Evolutionary conservation across 1,284 basidiomycete genomes (phyloP).

Genomic region (Fomitopsis palustris): DNA sequence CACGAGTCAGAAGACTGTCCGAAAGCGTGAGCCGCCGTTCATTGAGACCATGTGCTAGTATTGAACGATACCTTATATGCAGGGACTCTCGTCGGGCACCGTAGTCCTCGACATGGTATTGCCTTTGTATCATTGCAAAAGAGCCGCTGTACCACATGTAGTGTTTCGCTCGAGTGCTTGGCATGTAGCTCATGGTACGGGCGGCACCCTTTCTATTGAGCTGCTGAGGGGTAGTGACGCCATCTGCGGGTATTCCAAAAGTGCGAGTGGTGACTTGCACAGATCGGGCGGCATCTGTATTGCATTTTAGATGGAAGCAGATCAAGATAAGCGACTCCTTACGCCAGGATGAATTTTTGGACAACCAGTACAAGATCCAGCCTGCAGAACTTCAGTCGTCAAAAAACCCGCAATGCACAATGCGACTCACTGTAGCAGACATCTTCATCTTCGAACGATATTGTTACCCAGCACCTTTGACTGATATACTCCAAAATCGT

Average conservation of each 20-base stretch:
- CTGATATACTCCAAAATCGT: conserved; percentile 39
- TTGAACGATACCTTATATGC: conserved; percentile 22
- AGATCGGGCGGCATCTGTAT: conserved; percentile 26
- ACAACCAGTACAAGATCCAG: conserved; percentile 33
- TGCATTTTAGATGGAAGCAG: not conserved
- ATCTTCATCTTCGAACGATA: conserved; percentile 57
- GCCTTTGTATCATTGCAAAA: conserved; percentile 26
- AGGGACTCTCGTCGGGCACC: conserved; percentile 24
- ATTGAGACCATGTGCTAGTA: not conserved
- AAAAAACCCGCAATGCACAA: too few species aligned
- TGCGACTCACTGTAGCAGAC: conserved; percentile 47
- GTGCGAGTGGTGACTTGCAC: conserved; percentile 28
- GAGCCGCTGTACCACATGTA: conserved; percentile 30
- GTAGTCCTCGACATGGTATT: conserved; percentile 20
- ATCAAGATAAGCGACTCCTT: not conserved
- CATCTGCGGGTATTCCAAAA: conserved; percentile 18
- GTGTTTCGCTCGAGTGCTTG: conserved; percentile 25
- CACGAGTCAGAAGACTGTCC: conserved; percentile 48
- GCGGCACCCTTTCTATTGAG: conserved; percentile 19
- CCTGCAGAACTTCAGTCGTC: conserved; percentile 8
- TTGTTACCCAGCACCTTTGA: conserved; percentile 60
- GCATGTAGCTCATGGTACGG: conserved; percentile 27
- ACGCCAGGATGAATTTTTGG: conserved; percentile 31
- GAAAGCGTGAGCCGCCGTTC: not conserved
- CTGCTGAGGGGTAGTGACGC: conserved; percentile 11